Percentiles rank a stretch among this genome's conserved stretches.
Conservation (phyloP, 2,329 filamentous ascomycete genomes). For the Penicillium sp. region DNA sequence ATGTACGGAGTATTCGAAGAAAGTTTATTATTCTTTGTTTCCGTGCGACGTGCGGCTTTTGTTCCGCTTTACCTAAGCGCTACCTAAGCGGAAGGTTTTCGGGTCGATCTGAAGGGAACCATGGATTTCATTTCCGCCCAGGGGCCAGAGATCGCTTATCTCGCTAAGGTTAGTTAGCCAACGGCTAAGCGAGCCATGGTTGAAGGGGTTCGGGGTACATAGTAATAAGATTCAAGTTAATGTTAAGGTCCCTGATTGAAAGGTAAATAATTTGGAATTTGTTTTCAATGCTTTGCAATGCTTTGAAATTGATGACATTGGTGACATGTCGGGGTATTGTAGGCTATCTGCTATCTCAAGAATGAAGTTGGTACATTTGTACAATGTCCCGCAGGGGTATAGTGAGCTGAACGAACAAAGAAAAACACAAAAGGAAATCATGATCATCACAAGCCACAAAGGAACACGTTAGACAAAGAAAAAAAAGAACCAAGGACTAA, state of each 20-base stretch:
- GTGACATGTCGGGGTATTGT: not conserved
- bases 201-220: not conserved
- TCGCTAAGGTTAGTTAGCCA: not conserved
- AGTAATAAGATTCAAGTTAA: not conserved
- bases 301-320: not conserved
- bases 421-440: not conserved
- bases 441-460: not conserved
- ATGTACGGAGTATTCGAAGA: no score
- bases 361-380: not conserved
- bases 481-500: not conserved
- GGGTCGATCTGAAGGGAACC: not conserved
- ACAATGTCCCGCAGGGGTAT: conserved; percentile 2
- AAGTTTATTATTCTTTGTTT: no score
- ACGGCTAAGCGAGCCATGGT: not conserved
- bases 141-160: conserved; percentile 4
- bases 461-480: not conserved
- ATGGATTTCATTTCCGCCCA: not conserved
- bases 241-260: not conserved
- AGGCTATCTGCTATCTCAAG: not conserved
- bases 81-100: not conserved
- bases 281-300: no score
- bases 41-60: no score
- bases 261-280: not conserved
- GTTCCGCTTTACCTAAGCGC: conserved; percentile 1
- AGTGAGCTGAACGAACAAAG: not conserved